A percentile compares a stretch with the other conserved stretches of the same genome.
phyloP scores from a whole-genome alignment of 2,329 filamentous ascomycete species.

The Aureobasidium namibiae region DNA sequence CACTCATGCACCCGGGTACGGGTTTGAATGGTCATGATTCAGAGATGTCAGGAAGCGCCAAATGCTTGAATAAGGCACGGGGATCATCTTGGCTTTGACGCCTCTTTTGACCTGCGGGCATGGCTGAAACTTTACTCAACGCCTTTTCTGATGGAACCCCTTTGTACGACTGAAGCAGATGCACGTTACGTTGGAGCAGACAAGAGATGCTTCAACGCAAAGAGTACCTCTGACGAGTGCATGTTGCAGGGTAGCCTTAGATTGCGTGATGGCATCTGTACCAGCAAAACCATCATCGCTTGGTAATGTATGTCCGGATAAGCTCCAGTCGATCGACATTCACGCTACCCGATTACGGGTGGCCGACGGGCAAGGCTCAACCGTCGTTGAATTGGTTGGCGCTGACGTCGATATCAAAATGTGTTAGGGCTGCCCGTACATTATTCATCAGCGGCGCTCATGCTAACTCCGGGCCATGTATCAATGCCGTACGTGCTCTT shows the following conservation, averaged over 20 bases:
- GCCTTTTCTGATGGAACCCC: background rate
- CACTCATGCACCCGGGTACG: background rate
- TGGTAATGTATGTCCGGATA: slow-evolving; percentile 11
- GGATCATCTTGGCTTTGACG: slow-evolving; percentile 3
- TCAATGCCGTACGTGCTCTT: background rate
- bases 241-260: background rate
- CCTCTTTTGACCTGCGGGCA: background rate
- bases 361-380: slow-evolving; percentile 7
- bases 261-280: background rate
- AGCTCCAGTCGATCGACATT: slow-evolving; percentile 9
- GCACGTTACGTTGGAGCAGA: background rate
- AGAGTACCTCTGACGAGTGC: background rate
- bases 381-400: slow-evolving; percentile 9
- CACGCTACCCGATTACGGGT: background rate
- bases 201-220: background rate
- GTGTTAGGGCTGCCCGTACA: background rate
- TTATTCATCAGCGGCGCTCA: slow-evolving; percentile 12
- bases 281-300: background rate
- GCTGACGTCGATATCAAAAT: slow-evolving; percentile 13
- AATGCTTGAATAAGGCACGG: background rate
- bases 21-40: background rate
- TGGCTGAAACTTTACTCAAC: background rate
- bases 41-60: background rate
- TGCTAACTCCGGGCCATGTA: slow-evolving; percentile 4
- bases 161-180: background rate